phyloP scores from a whole-genome alignment of 139 green algal genomes.

The Chlorella vulgaris region DNA sequence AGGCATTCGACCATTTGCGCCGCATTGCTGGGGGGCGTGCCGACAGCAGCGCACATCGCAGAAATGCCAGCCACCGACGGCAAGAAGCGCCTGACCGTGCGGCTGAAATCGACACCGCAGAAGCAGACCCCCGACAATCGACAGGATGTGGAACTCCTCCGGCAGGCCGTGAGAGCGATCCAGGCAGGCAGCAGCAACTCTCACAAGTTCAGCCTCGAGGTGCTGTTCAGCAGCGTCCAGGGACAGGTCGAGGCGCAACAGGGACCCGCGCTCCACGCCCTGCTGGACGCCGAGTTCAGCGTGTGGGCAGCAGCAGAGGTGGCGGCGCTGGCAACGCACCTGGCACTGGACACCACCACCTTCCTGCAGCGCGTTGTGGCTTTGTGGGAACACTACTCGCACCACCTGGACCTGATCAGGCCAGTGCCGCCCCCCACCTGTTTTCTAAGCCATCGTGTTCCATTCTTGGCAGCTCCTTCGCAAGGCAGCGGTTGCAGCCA shows the following conservation, averaged over 20 bases:
- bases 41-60: no score
- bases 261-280: neutral
- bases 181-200: neutral
- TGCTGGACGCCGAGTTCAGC: slow-evolving; percentile 5
- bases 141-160: neutral
- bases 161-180: neutral
- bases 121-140: neutral
- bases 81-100: no score
- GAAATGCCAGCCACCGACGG: no score
- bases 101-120: no score
- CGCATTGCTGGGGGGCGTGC: no score
- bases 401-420: slow-evolving; percentile 83
- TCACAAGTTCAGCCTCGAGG: neutral
- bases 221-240: slow-evolving; percentile 24
- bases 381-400: slow-evolving; percentile 82
- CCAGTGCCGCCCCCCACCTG: neutral
- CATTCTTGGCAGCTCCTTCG: neutral
- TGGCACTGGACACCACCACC: slow-evolving; percentile 28
- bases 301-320: slow-evolving; percentile 9
- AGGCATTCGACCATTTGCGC: no score
- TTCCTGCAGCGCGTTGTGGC: slow-evolving; percentile 81
- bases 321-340: neutral
- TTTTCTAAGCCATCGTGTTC: neutral
- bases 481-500: no score
- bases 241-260: slow-evolving; percentile 1